Evolutionary conservation across 768 basidiomycete genomes (phyloP).

Genomic region (Panellus pusillus): DNA sequence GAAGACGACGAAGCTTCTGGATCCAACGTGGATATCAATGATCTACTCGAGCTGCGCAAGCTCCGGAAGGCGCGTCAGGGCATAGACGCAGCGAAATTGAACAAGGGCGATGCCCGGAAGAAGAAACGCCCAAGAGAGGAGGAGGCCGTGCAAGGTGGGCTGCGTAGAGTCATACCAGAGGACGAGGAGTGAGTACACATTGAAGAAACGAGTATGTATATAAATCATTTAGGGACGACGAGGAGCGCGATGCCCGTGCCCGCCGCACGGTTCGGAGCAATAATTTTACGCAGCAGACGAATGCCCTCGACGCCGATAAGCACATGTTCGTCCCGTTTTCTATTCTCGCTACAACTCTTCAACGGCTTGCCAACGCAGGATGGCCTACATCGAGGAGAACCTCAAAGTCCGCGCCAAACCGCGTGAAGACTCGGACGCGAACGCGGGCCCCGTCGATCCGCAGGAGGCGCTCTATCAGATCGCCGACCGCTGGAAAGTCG

Average conservation of each 20-base stretch:
- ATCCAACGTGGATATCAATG: constrained; percentile 12
- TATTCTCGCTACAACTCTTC: not conserved
- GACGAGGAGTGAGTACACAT: constrained; percentile 57
- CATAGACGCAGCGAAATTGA: constrained; percentile 83
- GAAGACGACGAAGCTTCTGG: constrained; percentile 35
- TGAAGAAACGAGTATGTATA: not conserved
- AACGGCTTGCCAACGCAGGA: constrained; percentile 50
- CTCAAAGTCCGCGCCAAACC: constrained; percentile 69
- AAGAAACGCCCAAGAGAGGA: constrained; percentile 55
- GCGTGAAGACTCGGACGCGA: constrained; percentile 46
- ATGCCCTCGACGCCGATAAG: constrained; percentile 94
- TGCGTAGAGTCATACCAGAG: constrained; percentile 49
- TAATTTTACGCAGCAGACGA: constrained; percentile 98
- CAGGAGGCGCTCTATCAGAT: constrained; percentile 78
- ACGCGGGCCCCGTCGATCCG: constrained; percentile 57
- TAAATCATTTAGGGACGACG: constrained; percentile 47
- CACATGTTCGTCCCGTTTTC: constrained; percentile 74
- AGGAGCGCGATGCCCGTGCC: constrained; percentile 68
- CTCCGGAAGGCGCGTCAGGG: constrained; percentile 73
- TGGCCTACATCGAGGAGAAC: constrained; percentile 97
- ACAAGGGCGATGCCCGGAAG: constrained; percentile 79
- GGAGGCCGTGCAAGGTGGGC: constrained; percentile 49
- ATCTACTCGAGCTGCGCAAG: constrained; percentile 77
- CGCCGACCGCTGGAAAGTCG: constrained; percentile 64
- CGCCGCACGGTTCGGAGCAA: constrained; percentile 76